phyloP scores from a whole-genome alignment of 208 protist genomes.

The Trypanosoma cruzi region DNA sequence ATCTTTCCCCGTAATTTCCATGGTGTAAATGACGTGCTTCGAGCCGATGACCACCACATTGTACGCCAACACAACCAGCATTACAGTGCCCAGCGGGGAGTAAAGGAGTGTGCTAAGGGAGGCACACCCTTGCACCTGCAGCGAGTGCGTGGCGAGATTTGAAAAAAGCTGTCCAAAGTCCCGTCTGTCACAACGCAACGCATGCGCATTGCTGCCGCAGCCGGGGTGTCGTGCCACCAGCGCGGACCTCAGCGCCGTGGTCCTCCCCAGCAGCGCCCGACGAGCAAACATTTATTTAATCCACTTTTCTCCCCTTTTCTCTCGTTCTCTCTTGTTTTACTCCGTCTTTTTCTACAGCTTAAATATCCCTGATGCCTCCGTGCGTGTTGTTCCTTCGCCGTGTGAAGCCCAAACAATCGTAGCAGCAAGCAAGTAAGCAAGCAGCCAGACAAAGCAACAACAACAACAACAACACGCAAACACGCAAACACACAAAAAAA shows the following conservation, averaged over 20 bases:
- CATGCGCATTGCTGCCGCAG: not conserved
- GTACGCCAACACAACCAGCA: conserved; percentile 82
- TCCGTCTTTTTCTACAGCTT: not conserved
- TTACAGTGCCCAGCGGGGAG: conserved; percentile 73
- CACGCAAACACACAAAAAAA: not conserved
- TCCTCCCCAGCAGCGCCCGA: not conserved
- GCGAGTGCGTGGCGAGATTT: conserved; percentile 67
- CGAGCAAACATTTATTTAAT: conserved; percentile 16
- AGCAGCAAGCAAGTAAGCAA: too few species aligned
- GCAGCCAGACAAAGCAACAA: too few species aligned
- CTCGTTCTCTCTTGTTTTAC: not conserved
- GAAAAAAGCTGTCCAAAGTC: conserved; percentile 26
- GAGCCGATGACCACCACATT: conserved; percentile 84
- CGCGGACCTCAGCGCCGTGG: not conserved
- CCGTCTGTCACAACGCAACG: conserved; percentile 3
- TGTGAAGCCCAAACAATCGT: too few species aligned
- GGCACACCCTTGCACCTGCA: conserved; percentile 52
- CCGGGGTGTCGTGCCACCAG: not conserved
- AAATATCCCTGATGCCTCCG: too few species aligned
- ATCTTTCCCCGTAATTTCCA: conserved; percentile 89
- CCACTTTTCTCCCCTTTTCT: not conserved
- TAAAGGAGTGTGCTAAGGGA: conserved; percentile 78
- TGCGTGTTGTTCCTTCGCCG: too few species aligned
- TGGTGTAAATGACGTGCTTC: conserved; percentile 84
- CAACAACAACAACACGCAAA: too few species aligned